Evolutionary conservation across 371 early-diverging fungal species (phyloP).

Genomic region (Amoeboradix gromovi): DNA sequence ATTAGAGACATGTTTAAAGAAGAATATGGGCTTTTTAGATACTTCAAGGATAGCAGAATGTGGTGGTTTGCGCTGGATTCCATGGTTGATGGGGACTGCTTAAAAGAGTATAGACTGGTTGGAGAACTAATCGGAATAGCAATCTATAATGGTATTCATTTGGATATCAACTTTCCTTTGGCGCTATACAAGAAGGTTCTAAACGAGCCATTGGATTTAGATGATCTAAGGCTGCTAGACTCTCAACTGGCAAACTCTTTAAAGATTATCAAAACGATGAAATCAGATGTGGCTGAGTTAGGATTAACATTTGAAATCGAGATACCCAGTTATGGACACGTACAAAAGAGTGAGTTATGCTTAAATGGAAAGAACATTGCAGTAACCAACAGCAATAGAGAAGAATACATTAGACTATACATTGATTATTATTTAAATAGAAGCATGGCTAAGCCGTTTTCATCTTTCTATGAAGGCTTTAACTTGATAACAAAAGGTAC

Average conservation of each 20-base stretch:
- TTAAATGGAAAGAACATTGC: slow-evolving; percentile 19
- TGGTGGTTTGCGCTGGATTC: slow-evolving; percentile 16
- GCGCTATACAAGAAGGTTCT: slow-evolving; percentile 50
- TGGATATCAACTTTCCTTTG: slow-evolving; percentile 22
- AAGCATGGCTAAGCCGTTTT: slow-evolving; percentile 42
- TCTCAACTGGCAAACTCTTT: slow-evolving; percentile 7
- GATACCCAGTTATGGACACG: background rate
- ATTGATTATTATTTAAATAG: slow-evolving; percentile 42
- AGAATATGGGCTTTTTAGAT: slow-evolving; percentile 21
- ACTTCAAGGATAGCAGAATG: slow-evolving; percentile 19
- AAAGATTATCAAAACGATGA: slow-evolving; percentile 5
- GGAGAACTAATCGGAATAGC: slow-evolving; percentile 46
- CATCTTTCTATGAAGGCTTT: slow-evolving; percentile 66
- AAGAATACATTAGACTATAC: slow-evolving; percentile 48
- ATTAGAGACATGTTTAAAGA: slow-evolving; percentile 22
- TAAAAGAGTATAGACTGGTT: slow-evolving; percentile 19
- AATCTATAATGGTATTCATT: slow-evolving; percentile 36
- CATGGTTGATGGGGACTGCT: slow-evolving; percentile 16
- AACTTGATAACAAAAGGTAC: slow-evolving; percentile 43
- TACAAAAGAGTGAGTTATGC: slow-evolving; percentile 26
- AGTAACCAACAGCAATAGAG: background rate
- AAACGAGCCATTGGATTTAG: slow-evolving; percentile 22
- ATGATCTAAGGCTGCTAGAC: slow-evolving; percentile 24
- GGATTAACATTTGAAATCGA: slow-evolving; percentile 2
- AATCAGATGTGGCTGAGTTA: slow-evolving; percentile 7